These are phyloP conservation scores for Suillus subluteus DNA, from an alignment of 768 basidiomycete species.

Conservation along the genomic window DNA sequence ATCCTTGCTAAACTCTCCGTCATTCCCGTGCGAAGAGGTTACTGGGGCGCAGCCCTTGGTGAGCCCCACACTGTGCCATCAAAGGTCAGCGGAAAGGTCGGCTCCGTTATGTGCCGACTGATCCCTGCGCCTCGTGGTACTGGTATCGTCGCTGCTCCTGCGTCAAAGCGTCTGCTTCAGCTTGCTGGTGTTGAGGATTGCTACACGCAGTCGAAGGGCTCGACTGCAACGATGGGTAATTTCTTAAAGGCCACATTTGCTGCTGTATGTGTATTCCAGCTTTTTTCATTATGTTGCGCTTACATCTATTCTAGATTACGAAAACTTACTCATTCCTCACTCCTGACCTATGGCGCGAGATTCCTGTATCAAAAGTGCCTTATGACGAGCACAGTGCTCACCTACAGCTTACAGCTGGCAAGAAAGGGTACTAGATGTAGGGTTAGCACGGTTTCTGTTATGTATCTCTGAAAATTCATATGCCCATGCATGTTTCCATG, in stretches of 20 bases:
- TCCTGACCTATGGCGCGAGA: slow-evolving; percentile 97
- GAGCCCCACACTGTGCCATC: slow-evolving; percentile 99
- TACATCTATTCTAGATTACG: slow-evolving; percentile 66
- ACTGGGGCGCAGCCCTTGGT: slow-evolving; percentile 99
- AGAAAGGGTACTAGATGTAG: slow-evolving; percentile 63
- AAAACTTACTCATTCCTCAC: slow-evolving; percentile 99
- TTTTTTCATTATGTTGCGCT: slow-evolving; percentile 4
- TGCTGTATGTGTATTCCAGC: slow-evolving; percentile 58
- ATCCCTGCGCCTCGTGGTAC: slow-evolving; percentile 99
- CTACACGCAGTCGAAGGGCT: slow-evolving; percentile 98
- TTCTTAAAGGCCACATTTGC: slow-evolving; percentile 98
- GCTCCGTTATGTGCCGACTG: slow-evolving; percentile 98
- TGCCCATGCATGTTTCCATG: neutral
- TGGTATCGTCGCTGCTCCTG: slow-evolving; percentile 98
- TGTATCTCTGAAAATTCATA: slow-evolving; percentile 17
- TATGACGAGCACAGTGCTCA: slow-evolving; percentile 97
- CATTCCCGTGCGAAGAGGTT: slow-evolving; percentile 97
- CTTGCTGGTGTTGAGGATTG: slow-evolving; percentile 97
- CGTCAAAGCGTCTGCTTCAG: slow-evolving; percentile 94
- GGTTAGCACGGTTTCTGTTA: slow-evolving; percentile 13
- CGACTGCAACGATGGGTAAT: slow-evolving; percentile 98
- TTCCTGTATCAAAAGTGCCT: slow-evolving; percentile 84
- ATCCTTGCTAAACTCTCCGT: slow-evolving; percentile 98
- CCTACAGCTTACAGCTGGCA: slow-evolving; percentile 80
- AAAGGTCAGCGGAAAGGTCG: slow-evolving; percentile 98